These are phyloP conservation scores for Colletotrichum zoysiae DNA, from an alignment of 2,329 filamentous ascomycete genomes.

Conservation along the genomic window DNA sequence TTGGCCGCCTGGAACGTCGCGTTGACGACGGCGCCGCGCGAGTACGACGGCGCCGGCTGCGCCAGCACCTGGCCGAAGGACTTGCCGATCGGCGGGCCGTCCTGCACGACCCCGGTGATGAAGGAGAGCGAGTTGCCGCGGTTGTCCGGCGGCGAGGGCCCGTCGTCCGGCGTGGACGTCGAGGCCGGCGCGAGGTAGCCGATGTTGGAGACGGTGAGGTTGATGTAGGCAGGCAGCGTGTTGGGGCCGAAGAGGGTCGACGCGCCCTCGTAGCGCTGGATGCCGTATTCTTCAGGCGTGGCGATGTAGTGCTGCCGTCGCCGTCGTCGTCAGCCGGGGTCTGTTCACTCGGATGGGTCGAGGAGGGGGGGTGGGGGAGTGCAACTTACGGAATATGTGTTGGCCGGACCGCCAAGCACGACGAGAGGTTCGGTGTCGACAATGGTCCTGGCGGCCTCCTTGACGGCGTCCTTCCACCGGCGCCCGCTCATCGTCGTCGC, in stretches of 20 bases:
- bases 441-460: conserved; percentile 61
- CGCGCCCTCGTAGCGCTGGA: conserved; percentile 96
- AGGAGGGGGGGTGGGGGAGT: no score
- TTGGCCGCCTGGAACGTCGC: conserved; percentile 88
- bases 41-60: conserved; percentile 67
- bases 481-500: conserved; percentile 93
- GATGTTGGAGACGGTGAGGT: conserved; percentile 81
- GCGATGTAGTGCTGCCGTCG: conserved; percentile 74
- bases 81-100: conserved; percentile 74
- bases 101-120: conserved; percentile 82
- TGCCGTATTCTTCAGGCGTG: conserved; percentile 82
- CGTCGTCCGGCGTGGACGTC: conserved; percentile 60
- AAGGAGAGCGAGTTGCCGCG: conserved; percentile 81
- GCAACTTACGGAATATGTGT: conserved; percentile 75
- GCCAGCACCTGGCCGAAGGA: conserved; percentile 76
- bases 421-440: conserved; percentile 73
- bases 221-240: conserved; percentile 88
- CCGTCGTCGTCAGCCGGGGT: neutral
- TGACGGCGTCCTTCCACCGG: conserved; percentile 82
- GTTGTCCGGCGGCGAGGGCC: conserved; percentile 82
- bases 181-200: conserved; percentile 70
- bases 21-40: conserved; percentile 70
- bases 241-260: conserved; percentile 89
- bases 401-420: conserved; percentile 88
- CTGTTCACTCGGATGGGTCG: no score